Evolutionary conservation across 805 yeast genomes (phyloP).

Genomic region (Yarrowia bubula): DNA sequence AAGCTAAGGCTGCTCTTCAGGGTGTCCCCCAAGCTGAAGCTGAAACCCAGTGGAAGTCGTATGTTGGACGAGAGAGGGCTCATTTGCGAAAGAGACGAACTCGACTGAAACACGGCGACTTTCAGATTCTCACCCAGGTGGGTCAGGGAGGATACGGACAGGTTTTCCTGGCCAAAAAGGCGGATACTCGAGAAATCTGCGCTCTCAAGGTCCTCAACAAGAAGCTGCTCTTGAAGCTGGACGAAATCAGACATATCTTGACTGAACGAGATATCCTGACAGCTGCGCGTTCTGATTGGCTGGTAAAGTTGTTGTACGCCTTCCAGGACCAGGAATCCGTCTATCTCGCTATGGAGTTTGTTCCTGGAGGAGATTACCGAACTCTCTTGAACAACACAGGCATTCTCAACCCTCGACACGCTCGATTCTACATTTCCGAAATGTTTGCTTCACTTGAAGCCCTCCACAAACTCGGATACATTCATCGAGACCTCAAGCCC

Average conservation of each 20-base stretch:
- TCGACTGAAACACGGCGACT: constrained; percentile 91
- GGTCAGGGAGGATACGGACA: constrained; percentile 99
- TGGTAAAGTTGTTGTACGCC: constrained; percentile 88
- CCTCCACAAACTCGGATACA: constrained; percentile 89
- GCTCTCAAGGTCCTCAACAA: constrained; percentile 92
- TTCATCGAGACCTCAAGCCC: constrained; percentile 95
- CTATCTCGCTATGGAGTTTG: constrained; percentile 97
- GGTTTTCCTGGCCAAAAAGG: constrained; percentile 92
- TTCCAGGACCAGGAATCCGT: constrained; percentile 90
- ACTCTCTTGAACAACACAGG: constrained; percentile 92
- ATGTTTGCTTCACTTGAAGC: constrained; percentile 96
- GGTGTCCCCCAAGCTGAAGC: constrained; percentile 43
- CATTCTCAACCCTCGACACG: constrained; percentile 87
- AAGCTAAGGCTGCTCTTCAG: constrained; percentile 54
- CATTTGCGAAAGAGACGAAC: constrained; percentile 82
- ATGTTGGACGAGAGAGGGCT: constrained; percentile 80
- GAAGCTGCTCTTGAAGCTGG: constrained; percentile 77
- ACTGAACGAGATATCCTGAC: constrained; percentile 96
- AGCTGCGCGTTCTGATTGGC: constrained; percentile 94
- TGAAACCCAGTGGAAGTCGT: constrained; percentile 69
- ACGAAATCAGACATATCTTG: constrained; percentile 91
- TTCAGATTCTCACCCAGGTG: constrained; percentile 94
- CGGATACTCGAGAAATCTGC: constrained; percentile 91
- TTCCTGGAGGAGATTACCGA: constrained; percentile 99
- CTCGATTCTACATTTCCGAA: constrained; percentile 90